Base-by-base conservation (phyloP, 2,329 filamentous ascomycete species). In the Dactylellina haptotyla region DNA sequence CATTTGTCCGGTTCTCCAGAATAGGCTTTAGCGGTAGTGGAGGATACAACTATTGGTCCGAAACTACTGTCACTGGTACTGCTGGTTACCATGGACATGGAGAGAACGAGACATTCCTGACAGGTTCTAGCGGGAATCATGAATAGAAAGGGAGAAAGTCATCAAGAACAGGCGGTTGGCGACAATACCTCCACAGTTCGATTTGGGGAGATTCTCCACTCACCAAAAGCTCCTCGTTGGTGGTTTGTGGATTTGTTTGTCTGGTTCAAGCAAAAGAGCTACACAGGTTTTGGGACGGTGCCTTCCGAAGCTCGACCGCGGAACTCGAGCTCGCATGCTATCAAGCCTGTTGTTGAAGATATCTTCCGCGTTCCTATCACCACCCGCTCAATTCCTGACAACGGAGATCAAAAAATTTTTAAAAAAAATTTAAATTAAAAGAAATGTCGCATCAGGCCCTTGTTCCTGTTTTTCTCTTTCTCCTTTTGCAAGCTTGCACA, bases 1-100 rank as follows among this genome's bases (percentile, higher is more conserved):
- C 54, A 73, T 73, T 57, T 64, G 62, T 73, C 69, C 69, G 61
- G 56, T 25, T 54, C 48, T 37, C 34, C 3, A 25, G 45, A 23
- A 28, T 8, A 20, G 14, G 20, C 25, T 25, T 16, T 32, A 20
- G n/a, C n/a, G n/a, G n/a, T n/a, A n/a, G n/a, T n/a, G n/a, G n/a
- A n/a, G n/a, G n/a, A 34, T 32, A 53, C 48, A 32, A 18, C 9
- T 3, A 14, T 34, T 18, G n/a, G 34, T 53, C 8, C 34, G 12
- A n/a, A 12, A 32, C n/a, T 14, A 53, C n/a, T 28, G 45, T 45
- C n/a, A n/a, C n/a, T n/a, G n/a, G n/a, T n/a, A n/a, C n/a, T n/a
- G n/a, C n/a, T n/a, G n/a, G n/a, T n/a, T n/a, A n/a, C n/a, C n/a
- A n/a, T n/a, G n/a, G n/a, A n/a, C n/a, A n/a, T n/a, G n/a, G n/a